phyloP scores from a whole-genome alignment of 352 stramenopile species.

The Phytophthora agathidicida region DNA sequence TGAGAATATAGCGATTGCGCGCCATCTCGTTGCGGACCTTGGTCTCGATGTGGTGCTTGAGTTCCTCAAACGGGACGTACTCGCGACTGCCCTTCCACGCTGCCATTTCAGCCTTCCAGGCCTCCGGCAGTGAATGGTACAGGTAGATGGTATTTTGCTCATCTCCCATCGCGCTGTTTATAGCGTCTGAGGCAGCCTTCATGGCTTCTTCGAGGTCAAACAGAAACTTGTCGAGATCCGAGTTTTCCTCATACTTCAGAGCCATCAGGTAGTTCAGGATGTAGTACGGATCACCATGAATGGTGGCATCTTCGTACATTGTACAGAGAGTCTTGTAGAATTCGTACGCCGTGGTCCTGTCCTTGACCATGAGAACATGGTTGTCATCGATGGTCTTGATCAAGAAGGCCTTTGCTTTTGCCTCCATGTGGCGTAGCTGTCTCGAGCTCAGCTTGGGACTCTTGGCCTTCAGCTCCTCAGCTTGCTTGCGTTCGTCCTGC shows the following conservation, averaged over 20 bases:
- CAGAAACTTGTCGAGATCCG: not conserved
- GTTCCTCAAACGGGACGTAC: constrained; percentile 16
- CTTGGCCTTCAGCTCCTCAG: constrained; percentile 17
- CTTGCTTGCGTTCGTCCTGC: constrained; percentile 2
- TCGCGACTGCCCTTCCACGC: not conserved
- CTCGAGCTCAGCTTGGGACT: constrained; percentile 6
- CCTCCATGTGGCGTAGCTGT: constrained; percentile 6
- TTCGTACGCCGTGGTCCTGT: no score
- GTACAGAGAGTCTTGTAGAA: no score
- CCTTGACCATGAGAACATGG: no score
- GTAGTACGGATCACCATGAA: no score
- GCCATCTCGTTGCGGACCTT: no score
- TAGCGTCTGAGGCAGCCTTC: not conserved
- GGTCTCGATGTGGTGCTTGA: constrained; percentile 13
- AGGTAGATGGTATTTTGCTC: constrained; percentile 2
- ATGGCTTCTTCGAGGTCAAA: not conserved
- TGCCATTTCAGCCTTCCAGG: not conserved
- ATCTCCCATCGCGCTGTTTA: not conserved
- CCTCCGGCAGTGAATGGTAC: not conserved
- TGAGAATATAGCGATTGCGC: no score
- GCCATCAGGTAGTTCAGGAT: no score
- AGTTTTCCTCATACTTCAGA: no score
- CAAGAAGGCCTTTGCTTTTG: constrained; percentile 9
- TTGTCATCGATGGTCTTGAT: no score
- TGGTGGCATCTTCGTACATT: no score